Evolutionary conservation across 2,329 filamentous ascomycete species (phyloP).

Genomic region (Cryphonectria carpinicola): DNA sequence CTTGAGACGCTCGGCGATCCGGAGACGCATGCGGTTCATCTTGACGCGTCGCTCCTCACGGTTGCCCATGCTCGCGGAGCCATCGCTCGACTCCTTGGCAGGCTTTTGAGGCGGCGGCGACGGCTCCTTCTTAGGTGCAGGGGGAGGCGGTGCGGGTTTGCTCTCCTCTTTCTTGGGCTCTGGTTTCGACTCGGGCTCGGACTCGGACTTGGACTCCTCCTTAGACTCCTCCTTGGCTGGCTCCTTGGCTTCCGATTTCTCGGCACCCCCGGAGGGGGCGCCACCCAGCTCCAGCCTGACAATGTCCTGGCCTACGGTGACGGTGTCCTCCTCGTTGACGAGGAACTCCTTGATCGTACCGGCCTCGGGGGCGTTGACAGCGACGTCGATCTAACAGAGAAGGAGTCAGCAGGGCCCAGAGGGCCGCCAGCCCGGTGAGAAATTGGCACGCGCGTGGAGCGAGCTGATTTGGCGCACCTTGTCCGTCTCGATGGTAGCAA

Average conservation of each 20-base stretch:
- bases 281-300: conserved; percentile 83
- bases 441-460: neutral
- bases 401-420: conserved; percentile 12
- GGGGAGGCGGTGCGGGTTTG: conserved; percentile 38
- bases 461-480: conserved; percentile 63
- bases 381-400: conserved; percentile 79
- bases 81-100: conserved; percentile 44
- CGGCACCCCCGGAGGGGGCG: conserved; percentile 58
- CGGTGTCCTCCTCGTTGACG: conserved; percentile 92
- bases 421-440: conserved; percentile 1
- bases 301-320: conserved; percentile 90
- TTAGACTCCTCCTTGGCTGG: conserved; percentile 49
- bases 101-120: conserved; percentile 29
- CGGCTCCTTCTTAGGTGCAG: conserved; percentile 38
- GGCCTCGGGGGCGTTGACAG: conserved; percentile 90
- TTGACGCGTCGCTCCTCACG: conserved; percentile 93
- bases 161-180: conserved; percentile 40
- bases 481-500: conserved; percentile 98
- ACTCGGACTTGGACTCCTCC: conserved; percentile 45
- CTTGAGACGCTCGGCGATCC: conserved; percentile 96
- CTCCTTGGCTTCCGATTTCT: conserved; percentile 63
- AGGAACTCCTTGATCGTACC: conserved; percentile 92
- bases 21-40: conserved; percentile 99
- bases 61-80: conserved; percentile 61
- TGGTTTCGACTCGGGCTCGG: conserved; percentile 37